These are phyloP conservation scores for Pholiota microspora DNA, from an alignment of 768 basidiomycete genomes.

Conservation along the genomic window DNA sequence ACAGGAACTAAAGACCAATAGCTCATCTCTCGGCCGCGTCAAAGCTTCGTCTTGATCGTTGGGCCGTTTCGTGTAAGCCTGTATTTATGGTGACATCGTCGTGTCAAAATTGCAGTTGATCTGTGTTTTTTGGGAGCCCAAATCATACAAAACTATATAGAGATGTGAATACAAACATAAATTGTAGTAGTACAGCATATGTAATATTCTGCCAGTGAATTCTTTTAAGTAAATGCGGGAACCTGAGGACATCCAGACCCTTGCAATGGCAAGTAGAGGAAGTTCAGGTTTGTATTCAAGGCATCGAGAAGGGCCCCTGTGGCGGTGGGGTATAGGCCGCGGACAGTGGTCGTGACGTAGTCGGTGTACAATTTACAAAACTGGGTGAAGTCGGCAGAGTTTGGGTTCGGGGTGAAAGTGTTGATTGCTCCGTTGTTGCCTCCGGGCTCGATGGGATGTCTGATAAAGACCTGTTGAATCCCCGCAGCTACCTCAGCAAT, in stretches of 20 bases:
- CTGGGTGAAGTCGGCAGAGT: constrained; percentile 15
- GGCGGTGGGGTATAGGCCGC: constrained; percentile 20
- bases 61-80: no score
- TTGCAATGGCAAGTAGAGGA: constrained; percentile 8
- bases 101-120: no score
- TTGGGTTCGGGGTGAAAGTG: constrained; percentile 17
- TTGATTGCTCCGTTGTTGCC: constrained; percentile 15
- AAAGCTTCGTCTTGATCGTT: no score
- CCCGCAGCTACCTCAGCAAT: constrained; percentile 5
- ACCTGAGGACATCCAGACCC: constrained; percentile 14
- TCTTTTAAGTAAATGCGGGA: constrained; percentile 12
- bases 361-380: constrained; percentile 20
- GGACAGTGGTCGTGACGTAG: constrained; percentile 20
- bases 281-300: constrained; percentile 16
- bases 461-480: constrained; percentile 6
- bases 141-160: no score
- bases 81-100: no score
- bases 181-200: no score
- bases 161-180: no score
- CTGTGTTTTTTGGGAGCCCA: no score
- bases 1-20: no score
- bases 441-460: constrained; percentile 18
- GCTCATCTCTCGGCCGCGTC: no score
- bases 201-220: no score
- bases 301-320: constrained; percentile 15